A percentile compares a stretch with the other conserved stretches of the same genome.
phyloP scores from a whole-genome alignment of 2,329 filamentous ascomycete genomes.

The Pseudogymnoascus sp. region DNA sequence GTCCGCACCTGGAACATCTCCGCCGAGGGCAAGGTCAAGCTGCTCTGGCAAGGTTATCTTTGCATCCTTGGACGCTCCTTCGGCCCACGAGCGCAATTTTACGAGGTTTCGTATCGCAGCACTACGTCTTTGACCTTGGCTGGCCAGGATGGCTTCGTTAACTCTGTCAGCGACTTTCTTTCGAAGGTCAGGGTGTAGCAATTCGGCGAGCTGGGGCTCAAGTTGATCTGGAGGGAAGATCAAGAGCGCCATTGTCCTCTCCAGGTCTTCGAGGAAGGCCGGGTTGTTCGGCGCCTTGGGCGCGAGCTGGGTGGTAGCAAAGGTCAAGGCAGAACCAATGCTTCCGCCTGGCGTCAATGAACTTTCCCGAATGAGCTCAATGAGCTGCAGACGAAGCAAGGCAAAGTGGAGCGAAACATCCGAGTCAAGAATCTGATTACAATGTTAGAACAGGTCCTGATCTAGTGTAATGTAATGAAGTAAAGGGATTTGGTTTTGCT shows the following conservation, averaged over 20 bases:
- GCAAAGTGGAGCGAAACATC: constrained; percentile 82
- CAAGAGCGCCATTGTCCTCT: constrained; percentile 86
- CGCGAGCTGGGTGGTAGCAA: constrained; percentile 80
- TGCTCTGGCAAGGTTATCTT: constrained; percentile 28
- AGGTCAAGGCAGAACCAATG: constrained; percentile 64
- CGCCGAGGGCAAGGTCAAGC: constrained; percentile 27
- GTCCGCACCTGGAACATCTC: constrained; percentile 14
- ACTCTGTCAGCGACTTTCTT: constrained; percentile 79
- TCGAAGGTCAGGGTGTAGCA: constrained; percentile 74
- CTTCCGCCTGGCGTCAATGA: constrained; percentile 60
- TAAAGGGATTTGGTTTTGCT: constrained; percentile 38
- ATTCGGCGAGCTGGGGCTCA: constrained; percentile 63
- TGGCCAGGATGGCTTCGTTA: constrained; percentile 77
- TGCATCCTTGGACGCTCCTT: constrained; percentile 36
- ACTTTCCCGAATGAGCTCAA: constrained; percentile 82
- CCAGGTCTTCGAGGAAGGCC: constrained; percentile 77
- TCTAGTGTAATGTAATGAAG: constrained; percentile 16
- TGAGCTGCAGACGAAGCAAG: constrained; percentile 79
- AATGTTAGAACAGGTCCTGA: constrained; percentile 15
- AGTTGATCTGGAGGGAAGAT: constrained; percentile 80
- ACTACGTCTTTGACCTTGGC: constrained; percentile 66
- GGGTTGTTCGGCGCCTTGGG: constrained; percentile 76
- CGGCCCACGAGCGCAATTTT: constrained; percentile 77
- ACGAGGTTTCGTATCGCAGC: constrained; percentile 77
- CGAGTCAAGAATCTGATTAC: constrained; percentile 70